Evolutionary conservation across 768 basidiomycete genomes (phyloP), one percentile per base, ranked within the genome.

Genomic region (Kwoniella sp.): DNA sequence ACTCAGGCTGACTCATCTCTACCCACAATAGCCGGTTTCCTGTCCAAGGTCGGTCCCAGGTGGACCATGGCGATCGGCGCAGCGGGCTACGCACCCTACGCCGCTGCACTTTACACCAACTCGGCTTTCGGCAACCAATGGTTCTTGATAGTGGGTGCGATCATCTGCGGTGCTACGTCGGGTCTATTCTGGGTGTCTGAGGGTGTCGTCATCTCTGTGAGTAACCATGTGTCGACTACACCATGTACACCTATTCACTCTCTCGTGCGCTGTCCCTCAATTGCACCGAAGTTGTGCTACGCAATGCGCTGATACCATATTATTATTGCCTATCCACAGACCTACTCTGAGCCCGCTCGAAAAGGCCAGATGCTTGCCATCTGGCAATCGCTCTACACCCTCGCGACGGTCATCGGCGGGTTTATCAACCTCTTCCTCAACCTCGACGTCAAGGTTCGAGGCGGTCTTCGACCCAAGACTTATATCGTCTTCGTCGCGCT

Each of bases 391-490:
- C 48, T 65, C 25, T 65, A 58, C 26, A 48, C 47, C 15, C 48
- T 54, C 11, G 47, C 63, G 15, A 66, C 52, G 17, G 23, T 59
- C 59, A 66, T 66, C 25, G 58, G 65, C 3, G 58, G 58, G 8
- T 41, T 53, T n/a, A 66, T 66, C 65, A 66, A 66, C 52, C 47
- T 68, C 22, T 48, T 50, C 38, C 63, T 63, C 67, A 68, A 68
- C 53, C 45, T 59, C 56, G 51, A 63, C 58, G 55, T 56, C 55
- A 53, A 58, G 28, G 52, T 51, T 29, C 28, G 30, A 22, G 67
- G 67, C 23, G 61, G 61, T 48, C 55, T 64, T 29, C 52, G 47
- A 45, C 63, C 67, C 23, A 68, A 64, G 41, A 60, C 58, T 5
- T 68, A 68, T 22, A 57, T 64, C 55, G 58, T 55, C 20, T 68